phyloP scores from a whole-genome alignment of 2,329 filamentous ascomycete species.

The Alternaria incomplexa region DNA sequence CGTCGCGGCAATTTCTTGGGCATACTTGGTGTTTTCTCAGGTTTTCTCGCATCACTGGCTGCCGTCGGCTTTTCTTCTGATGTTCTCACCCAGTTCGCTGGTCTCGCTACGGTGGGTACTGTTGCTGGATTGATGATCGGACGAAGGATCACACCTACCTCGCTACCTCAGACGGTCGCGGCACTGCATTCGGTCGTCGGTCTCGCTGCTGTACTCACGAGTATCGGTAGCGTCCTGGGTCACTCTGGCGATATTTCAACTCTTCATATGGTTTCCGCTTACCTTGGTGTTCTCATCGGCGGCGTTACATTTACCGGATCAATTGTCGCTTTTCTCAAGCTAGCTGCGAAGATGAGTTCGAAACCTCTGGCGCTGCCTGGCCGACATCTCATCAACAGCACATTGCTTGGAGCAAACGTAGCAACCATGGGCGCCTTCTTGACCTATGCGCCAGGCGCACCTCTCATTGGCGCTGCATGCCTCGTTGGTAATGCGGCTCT shows the following conservation, averaged over 20 bases:
- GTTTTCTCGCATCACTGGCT: conserved; percentile 80
- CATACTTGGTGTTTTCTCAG: conserved; percentile 82
- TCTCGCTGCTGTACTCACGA: conserved; percentile 85
- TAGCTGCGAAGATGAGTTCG: conserved; percentile 82
- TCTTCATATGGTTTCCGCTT: conserved; percentile 83
- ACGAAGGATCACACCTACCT: conserved; percentile 84
- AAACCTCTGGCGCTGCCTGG: conserved; percentile 75
- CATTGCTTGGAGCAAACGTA: conserved; percentile 75
- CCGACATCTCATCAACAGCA: conserved; percentile 75
- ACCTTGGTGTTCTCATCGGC: conserved; percentile 82
- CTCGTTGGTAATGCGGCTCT: conserved; percentile 77
- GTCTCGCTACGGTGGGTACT: conserved; percentile 73
- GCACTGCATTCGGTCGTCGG: conserved; percentile 90
- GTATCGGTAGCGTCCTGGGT: conserved; percentile 83
- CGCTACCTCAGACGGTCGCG: conserved; percentile 86
- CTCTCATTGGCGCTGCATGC: conserved; percentile 78
- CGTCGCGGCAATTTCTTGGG: conserved; percentile 85
- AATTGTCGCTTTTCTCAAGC: conserved; percentile 86
- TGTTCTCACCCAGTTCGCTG: conserved; percentile 79
- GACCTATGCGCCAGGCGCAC: conserved; percentile 79
- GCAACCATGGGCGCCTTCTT: conserved; percentile 86
- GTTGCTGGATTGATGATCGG: conserved; percentile 77
- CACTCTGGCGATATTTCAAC: conserved; percentile 75
- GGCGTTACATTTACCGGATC: conserved; percentile 92
- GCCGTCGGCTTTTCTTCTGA: conserved; percentile 82